phyloP scores from a whole-genome alignment of 306 rosid species.

The Glycyrrhiza uralensis region DNA sequence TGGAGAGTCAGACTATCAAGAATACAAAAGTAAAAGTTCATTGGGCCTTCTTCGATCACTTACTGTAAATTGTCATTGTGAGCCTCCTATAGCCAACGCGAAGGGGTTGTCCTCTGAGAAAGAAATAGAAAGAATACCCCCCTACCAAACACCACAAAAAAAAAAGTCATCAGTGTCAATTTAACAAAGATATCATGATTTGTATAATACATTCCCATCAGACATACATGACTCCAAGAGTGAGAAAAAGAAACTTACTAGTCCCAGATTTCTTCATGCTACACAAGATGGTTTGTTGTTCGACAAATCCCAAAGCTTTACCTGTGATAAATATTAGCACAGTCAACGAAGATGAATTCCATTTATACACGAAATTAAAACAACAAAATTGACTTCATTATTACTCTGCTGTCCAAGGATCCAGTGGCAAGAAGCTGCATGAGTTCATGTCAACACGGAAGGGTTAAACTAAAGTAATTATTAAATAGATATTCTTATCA shows the following conservation, averaged over 20 bases:
- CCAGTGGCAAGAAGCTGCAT: slow-evolving; percentile 89
- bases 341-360: slow-evolving; percentile 16
- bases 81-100: slow-evolving; percentile 88
- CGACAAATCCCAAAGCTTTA: slow-evolving; percentile 93
- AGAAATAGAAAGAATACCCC: slow-evolving; percentile 68
- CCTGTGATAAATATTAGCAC: slow-evolving; percentile 46
- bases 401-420: slow-evolving; percentile 82
- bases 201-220: background rate
- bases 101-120: slow-evolving; percentile 83
- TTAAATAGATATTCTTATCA: slow-evolving; percentile 1
- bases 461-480: slow-evolving; percentile 24
- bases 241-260: slow-evolving; percentile 42
- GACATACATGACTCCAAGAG: background rate
- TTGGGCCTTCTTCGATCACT: slow-evolving; percentile 30
- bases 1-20: background rate
- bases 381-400: background rate
- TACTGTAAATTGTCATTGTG: slow-evolving; percentile 69
- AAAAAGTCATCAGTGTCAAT: slow-evolving; percentile 4
- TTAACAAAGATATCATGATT: background rate
- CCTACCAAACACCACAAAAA: slow-evolving; percentile 46
- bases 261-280: slow-evolving; percentile 52
- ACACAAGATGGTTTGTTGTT: slow-evolving; percentile 80
- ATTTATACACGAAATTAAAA: background rate
- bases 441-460: slow-evolving; percentile 11
- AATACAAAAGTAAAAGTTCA: background rate